These are phyloP conservation scores for Pigoraptor vietnamica DNA, from an alignment of 78 protist species.

Conservation along the genomic window DNA sequence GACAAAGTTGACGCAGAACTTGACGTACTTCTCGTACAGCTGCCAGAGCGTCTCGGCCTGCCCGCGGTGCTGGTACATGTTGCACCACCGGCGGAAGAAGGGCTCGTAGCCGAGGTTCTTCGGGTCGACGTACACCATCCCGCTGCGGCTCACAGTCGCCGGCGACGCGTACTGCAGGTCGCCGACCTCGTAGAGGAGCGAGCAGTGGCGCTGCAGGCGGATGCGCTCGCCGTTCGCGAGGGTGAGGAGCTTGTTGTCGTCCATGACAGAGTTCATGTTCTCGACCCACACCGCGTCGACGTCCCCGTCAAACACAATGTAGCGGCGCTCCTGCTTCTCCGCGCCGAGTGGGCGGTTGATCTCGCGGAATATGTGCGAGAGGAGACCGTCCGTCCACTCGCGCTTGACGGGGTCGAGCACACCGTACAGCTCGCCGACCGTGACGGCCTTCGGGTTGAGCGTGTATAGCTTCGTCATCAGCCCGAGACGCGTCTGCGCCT, in stretches of 20 bases:
- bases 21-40: conserved; percentile 56
- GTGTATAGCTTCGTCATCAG: conserved; percentile 47
- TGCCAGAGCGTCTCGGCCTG: conserved; percentile 18
- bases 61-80: not conserved
- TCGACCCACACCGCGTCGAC: conserved; percentile 89
- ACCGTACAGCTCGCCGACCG: conserved; percentile 81
- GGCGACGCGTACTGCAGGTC: conserved; percentile 88
- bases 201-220: conserved; percentile 49
- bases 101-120: conserved; percentile 71
- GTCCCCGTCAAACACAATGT: conserved; percentile 79
- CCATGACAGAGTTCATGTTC: conserved; percentile 91
- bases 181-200: conserved; percentile 80
- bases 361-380: conserved; percentile 79
- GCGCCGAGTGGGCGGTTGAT: conserved; percentile 42
- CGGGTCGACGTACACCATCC: conserved; percentile 92
- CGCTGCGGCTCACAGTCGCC: conserved; percentile 89
- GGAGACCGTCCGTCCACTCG: conserved; percentile 90
- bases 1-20: not conserved
- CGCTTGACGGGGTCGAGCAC: conserved; percentile 79
- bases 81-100: conserved; percentile 45
- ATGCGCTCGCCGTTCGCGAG: conserved; percentile 91
- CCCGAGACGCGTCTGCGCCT: conserved; percentile 61
- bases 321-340: conserved; percentile 41
- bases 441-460: conserved; percentile 78
- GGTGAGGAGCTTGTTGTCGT: conserved; percentile 89